Percentiles rank a stretch among this genome's conserved stretches.
Evolutionary conservation across 768 basidiomycete species (phyloP).

Genomic region (Leucosporidium creatinivorum): DNA sequence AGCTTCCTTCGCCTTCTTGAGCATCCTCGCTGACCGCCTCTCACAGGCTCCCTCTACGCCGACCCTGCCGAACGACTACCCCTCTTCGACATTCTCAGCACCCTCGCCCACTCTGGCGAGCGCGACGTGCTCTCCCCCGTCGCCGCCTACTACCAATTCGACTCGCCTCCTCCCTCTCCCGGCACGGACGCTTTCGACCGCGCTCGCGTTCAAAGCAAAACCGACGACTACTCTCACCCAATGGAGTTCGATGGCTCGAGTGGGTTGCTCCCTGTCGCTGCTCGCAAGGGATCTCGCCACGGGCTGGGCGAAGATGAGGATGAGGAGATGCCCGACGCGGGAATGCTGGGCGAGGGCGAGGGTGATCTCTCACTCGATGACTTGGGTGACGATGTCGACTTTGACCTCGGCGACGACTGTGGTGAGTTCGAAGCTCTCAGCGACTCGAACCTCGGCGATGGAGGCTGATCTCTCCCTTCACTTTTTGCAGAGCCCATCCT

Average conservation of each 20-base stretch:
- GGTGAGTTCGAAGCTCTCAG: not conserved
- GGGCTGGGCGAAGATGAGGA: not conserved
- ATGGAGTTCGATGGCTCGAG: not conserved
- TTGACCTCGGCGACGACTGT: not conserved
- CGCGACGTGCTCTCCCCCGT: slow-evolving; percentile 16
- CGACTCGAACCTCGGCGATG: not conserved
- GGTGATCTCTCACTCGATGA: not conserved
- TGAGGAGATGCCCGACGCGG: not conserved
- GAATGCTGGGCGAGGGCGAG: not conserved
- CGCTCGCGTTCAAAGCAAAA: not conserved
- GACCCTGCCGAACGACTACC: not conserved
- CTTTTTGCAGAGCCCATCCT: too few relatives aligned
- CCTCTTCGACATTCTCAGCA: slow-evolving; percentile 12
- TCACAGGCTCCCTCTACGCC: slow-evolving; percentile 16
- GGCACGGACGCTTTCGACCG: not conserved
- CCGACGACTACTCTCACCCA: too few relatives aligned
- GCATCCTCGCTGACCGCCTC: too few relatives aligned
- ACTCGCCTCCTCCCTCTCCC: not conserved
- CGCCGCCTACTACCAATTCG: slow-evolving; percentile 3
- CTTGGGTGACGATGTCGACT: not conserved
- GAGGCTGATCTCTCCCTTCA: not conserved
- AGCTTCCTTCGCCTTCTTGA: too few relatives aligned
- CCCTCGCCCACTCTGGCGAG: slow-evolving; percentile 7
- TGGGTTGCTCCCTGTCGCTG: not conserved
- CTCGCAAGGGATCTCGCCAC: not conserved